These are phyloP conservation scores for Oryza glaberrima DNA, from an alignment of 176 grass and related monocot species.

Conservation along the genomic window DNA sequence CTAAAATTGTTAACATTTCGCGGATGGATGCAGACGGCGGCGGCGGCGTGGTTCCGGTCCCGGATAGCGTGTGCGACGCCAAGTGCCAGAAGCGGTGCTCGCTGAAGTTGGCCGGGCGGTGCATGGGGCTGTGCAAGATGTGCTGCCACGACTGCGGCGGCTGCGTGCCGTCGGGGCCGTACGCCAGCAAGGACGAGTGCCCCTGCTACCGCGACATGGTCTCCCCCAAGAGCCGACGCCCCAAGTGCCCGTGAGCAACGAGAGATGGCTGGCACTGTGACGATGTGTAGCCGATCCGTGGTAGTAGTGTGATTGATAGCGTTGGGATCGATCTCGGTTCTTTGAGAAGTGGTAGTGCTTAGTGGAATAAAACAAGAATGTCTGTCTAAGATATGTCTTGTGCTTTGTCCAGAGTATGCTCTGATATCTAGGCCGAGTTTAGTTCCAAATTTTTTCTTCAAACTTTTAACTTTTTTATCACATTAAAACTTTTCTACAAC, in stretches of 20 bases:
- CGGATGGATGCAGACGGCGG: slow-evolving; percentile 22
- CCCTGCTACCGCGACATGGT: slow-evolving; percentile 83
- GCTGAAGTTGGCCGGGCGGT: slow-evolving; percentile 58
- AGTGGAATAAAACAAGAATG: background rate
- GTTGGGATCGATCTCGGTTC: background rate
- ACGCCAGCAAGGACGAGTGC: slow-evolving; percentile 85
- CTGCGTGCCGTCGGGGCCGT: slow-evolving; percentile 77
- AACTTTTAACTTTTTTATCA: too few relatives aligned
- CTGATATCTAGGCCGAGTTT: background rate
- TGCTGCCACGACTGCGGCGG: slow-evolving; percentile 67
- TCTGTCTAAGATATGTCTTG: background rate
- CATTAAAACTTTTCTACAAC: too few relatives aligned
- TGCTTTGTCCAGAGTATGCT: background rate
- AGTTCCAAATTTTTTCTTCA: too few relatives aligned
- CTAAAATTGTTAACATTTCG: background rate
- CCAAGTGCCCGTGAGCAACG: slow-evolving; percentile 61
- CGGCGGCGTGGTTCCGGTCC: background rate
- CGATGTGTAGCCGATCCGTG: background rate
- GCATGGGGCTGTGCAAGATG: slow-evolving; percentile 65
- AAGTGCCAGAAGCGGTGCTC: slow-evolving; percentile 75
- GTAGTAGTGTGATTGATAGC: background rate
- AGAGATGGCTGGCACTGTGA: too few relatives aligned
- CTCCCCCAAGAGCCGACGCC: slow-evolving; percentile 48
- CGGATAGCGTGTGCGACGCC: slow-evolving; percentile 42
- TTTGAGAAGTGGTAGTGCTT: background rate